Percentiles rank a stretch among this genome's conserved stretches.
These are phyloP conservation scores for Diospyros lotus DNA, from an alignment of 148 eudicot genomes.

Conservation along the genomic window DNA sequence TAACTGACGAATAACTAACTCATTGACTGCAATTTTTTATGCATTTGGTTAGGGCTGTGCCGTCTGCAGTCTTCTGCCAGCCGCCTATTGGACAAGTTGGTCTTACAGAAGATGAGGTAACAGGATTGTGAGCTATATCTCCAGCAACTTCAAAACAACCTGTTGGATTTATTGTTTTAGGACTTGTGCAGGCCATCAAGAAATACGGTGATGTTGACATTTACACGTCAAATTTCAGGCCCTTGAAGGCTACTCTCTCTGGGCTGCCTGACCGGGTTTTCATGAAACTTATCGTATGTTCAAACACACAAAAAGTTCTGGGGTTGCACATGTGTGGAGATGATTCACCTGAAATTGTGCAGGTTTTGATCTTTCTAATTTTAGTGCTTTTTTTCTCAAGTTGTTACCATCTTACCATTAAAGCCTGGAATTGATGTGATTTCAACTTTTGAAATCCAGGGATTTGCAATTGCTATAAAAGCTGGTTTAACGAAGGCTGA, in stretches of 20 bases:
- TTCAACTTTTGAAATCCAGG: conserved; percentile 31
- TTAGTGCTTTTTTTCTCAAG: conserved; percentile 58
- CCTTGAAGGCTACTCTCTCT: conserved; percentile 91
- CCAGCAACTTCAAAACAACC: conserved; percentile 25
- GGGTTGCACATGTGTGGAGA: conserved; percentile 96
- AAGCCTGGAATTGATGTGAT: no score
- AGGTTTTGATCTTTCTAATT: conserved; percentile 39
- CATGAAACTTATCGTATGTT: conserved; percentile 85
- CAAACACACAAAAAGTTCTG: conserved; percentile 64
- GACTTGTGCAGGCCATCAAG: conserved; percentile 64
- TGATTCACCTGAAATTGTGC: conserved; percentile 80
- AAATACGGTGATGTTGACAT: conserved; percentile 79
- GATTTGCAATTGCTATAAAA: conserved; percentile 94
- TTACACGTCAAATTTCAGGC: conserved; percentile 83
- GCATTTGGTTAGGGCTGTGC: conserved; percentile 77
- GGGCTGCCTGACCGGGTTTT: conserved; percentile 90
- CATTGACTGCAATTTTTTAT: conserved; percentile 19
- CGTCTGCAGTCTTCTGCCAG: conserved; percentile 96
- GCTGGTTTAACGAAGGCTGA: conserved; percentile 94
- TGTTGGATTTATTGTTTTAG: conserved; percentile 4
- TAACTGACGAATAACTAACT: conserved; percentile 20
- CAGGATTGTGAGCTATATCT: conserved; percentile 7
- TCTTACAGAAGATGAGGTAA: conserved; percentile 86
- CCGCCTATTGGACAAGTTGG: conserved; percentile 98
- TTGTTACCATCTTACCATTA: conserved; percentile 11